Evolutionary conservation across 1,284 basidiomycete genomes (phyloP), one percentile per base, ranked within the genome.

Genomic region (Cutaneotrichosporon sp.): DNA sequence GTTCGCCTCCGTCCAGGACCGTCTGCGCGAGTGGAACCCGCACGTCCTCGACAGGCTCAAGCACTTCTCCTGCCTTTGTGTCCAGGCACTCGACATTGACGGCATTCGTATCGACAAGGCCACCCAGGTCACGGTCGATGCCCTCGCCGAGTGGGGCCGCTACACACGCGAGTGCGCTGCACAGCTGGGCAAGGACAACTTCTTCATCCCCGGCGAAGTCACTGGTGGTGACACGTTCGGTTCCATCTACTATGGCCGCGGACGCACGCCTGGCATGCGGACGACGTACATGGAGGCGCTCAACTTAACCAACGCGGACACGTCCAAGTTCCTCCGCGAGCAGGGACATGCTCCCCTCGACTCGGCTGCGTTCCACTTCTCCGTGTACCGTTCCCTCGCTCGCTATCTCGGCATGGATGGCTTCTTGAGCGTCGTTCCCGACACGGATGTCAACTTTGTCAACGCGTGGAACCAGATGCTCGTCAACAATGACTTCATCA

Each of bases 141-240:
- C 89, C 2, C 83, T 94, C 53, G 84, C 90, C 8, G 73, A 83
- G 1, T 95, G 92, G 92, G 82, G 89, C 0, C 80, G 86, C 0
- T 81, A 83, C 51, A 90, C 90, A 1, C 84, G 91, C 57, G 81
- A 82, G 11, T 95, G 92, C 73, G 92, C 92, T 0, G 71, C 77
- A 2, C 78, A 82, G 0, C 77, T 90, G 16, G 87, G 87, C 63
- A 95, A 95, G 82, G 83, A 81, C 22, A 93, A 95, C 75, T 95
- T 95, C 78, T 89, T 87, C 79, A 92, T 95, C 68, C 83, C 90
- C 0, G 92, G 92, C 50, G 92, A 95, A 82, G 89, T 95, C 62
- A 95, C 92, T n/a, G 92, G 92, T 82, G 92, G 92, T 67, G 89
- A 95, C 79, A 88, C 87, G 0, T 94, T 95, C 73, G 92, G 91